These are phyloP conservation scores for Acacia acuminata DNA, from an alignment of 306 rosid species.

Conservation along the genomic window DNA sequence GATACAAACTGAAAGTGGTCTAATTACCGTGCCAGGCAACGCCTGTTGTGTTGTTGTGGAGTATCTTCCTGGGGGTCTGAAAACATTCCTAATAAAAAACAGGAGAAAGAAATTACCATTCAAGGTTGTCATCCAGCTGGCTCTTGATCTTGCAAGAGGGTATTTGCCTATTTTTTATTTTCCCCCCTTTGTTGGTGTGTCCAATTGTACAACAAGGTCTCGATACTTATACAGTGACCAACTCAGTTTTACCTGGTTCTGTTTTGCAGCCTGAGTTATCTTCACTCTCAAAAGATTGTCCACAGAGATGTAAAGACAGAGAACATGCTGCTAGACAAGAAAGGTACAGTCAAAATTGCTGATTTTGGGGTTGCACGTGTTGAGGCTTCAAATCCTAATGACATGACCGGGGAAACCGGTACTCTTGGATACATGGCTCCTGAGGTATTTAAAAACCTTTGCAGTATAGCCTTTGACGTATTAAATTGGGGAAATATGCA, in stretches of 20 bases:
- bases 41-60: conserved; percentile 85
- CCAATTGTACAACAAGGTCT: neutral
- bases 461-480: neutral
- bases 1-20: conserved; percentile 78
- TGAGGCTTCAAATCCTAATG: conserved; percentile 90
- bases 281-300: conserved; percentile 82
- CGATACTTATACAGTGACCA: neutral
- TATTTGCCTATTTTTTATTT: conserved; percentile 27
- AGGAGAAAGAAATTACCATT: conserved; percentile 81
- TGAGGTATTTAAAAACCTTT: conserved; percentile 51
- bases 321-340: conserved; percentile 81
- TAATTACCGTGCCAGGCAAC: conserved; percentile 75
- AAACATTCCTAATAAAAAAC: conserved; percentile 80
- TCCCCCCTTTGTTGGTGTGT: conserved; percentile 2
- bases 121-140: conserved; percentile 77
- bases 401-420: conserved; percentile 94
- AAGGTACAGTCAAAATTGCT: conserved; percentile 67
- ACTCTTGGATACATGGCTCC: conserved; percentile 97
- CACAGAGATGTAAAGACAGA: conserved; percentile 91
- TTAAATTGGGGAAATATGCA: neutral
- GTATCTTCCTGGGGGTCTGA: conserved; percentile 79
- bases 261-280: conserved; percentile 71
- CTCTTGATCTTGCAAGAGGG: conserved; percentile 91
- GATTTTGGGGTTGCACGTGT: conserved; percentile 89
- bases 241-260: conserved; percentile 25